Conservation (phyloP, 1,284 basidiomycete species). For the Hymenochaete sp. region DNA sequence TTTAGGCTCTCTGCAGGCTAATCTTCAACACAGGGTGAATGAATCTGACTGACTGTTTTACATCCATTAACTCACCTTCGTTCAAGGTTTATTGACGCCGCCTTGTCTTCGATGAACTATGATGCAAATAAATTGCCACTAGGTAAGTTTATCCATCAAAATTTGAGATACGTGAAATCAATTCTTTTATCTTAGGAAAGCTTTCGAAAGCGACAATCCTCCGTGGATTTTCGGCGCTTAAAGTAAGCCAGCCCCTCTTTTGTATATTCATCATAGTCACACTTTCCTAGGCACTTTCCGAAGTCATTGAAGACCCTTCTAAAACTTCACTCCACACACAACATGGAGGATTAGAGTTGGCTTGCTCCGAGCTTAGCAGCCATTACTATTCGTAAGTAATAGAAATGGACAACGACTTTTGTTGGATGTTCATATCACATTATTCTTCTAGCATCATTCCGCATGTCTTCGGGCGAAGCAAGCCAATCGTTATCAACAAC, state of each 20-base stretch:
- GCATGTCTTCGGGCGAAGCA: slow-evolving; percentile 47
- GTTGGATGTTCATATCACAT: slow-evolving; percentile 6
- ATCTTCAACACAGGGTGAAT: slow-evolving; percentile 47
- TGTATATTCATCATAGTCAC: background rate
- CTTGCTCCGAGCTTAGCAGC: slow-evolving; percentile 41
- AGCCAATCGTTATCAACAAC: slow-evolving; percentile 39
- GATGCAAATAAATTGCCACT: slow-evolving; percentile 62
- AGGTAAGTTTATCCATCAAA: slow-evolving; percentile 26
- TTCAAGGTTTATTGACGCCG: slow-evolving; percentile 43
- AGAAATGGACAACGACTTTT: background rate
- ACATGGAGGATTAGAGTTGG: slow-evolving; percentile 31
- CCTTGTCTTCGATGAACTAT: slow-evolving; percentile 61
- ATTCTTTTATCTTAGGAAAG: slow-evolving; percentile 35
- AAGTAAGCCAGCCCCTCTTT: slow-evolving; percentile 28
- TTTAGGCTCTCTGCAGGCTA: slow-evolving; percentile 41
- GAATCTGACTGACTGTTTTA: background rate
- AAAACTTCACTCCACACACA: slow-evolving; percentile 29
- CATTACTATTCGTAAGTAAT: slow-evolving; percentile 55
- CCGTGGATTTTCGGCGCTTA: slow-evolving; percentile 50
- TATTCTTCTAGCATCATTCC: slow-evolving; percentile 42
- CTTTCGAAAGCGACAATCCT: slow-evolving; percentile 48
- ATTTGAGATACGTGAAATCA: background rate
- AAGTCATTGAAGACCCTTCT: slow-evolving; percentile 41
- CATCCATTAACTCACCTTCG: slow-evolving; percentile 1
- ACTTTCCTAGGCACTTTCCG: slow-evolving; percentile 37